A percentile compares a stretch with the other conserved stretches of the same genome.
Conservation (phyloP, 208 protist species). For the Acanthamoeba healyi region DNA sequence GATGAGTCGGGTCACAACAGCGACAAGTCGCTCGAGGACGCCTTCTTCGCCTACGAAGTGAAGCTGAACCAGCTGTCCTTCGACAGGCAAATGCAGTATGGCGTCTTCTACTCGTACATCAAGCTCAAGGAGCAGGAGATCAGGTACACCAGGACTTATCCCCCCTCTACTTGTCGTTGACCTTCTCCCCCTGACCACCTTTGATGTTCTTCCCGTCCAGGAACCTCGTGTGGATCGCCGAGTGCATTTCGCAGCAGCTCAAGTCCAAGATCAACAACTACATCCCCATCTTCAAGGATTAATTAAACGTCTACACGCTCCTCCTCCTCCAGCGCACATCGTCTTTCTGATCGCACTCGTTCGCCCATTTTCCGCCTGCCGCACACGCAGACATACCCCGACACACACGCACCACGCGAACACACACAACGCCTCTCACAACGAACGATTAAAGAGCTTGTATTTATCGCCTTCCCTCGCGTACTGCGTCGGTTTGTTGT, state of each 20-base stretch:
- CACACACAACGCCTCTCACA: too few relatives aligned
- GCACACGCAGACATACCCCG: too few relatives aligned
- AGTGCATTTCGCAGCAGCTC: constrained; percentile 92
- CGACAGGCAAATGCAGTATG: constrained; percentile 90
- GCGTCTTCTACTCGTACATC: constrained; percentile 91
- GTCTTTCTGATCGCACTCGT: too few relatives aligned
- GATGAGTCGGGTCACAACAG: constrained; percentile 70
- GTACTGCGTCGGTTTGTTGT: too few relatives aligned
- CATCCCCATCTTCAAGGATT: constrained; percentile 79
- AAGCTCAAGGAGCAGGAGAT: constrained; percentile 93
- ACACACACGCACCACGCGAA: too few relatives aligned
- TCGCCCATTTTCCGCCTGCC: too few relatives aligned
- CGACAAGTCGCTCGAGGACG: constrained; percentile 88
- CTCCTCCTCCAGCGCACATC: too few relatives aligned
- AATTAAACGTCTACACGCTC: too few relatives aligned
- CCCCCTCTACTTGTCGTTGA: not conserved
- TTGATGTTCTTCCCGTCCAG: not conserved
- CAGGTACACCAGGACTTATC: not conserved
- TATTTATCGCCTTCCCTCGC: too few relatives aligned
- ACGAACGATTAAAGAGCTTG: too few relatives aligned
- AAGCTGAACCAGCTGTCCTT: constrained; percentile 89
- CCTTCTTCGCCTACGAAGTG: constrained; percentile 89
- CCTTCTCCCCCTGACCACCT: not conserved
- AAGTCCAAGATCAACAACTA: constrained; percentile 88
- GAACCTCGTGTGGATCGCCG: constrained; percentile 95